phyloP scores from a whole-genome alignment of 805 yeast species.

The Hanseniaspora nectarophila region DNA sequence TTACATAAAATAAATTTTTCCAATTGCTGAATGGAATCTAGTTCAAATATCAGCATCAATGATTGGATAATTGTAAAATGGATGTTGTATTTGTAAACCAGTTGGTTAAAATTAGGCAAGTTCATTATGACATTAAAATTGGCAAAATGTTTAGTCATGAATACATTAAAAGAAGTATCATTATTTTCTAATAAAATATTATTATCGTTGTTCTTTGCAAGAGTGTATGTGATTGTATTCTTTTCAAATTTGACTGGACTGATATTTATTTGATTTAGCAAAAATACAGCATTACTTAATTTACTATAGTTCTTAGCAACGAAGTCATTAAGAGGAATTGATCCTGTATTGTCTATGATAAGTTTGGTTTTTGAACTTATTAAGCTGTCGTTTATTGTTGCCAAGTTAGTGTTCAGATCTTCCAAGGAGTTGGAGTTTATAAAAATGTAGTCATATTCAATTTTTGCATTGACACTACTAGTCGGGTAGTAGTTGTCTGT shows the following conservation, averaged over 20 bases:
- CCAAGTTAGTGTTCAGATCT: neutral
- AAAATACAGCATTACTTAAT: neutral
- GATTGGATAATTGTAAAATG: conserved; percentile 72
- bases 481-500: neutral
- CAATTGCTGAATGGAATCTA: conserved; percentile 48
- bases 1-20: conserved; percentile 63
- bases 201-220: conserved; percentile 33
- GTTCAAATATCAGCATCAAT: conserved; percentile 60
- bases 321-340: neutral
- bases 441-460: neutral
- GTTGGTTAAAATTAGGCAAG: conserved; percentile 42
- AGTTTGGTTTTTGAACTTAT: neutral
- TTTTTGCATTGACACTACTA: neutral
- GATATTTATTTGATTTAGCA: conserved; percentile 19
- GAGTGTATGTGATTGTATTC: conserved; percentile 31
- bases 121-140: neutral
- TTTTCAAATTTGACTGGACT: conserved; percentile 23
- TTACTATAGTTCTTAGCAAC: neutral
- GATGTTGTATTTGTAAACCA: conserved; percentile 63
- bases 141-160: conserved; percentile 32
- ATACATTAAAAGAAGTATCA: conserved; percentile 27
- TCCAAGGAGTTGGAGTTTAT: conserved; percentile 7
- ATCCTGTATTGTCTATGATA: conserved; percentile 8
- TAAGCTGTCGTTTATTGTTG: neutral
- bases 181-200: conserved; percentile 28